These are phyloP conservation scores for Areca catechu DNA, from an alignment of 176 grass and related monocot genomes.

Conservation along the genomic window DNA sequence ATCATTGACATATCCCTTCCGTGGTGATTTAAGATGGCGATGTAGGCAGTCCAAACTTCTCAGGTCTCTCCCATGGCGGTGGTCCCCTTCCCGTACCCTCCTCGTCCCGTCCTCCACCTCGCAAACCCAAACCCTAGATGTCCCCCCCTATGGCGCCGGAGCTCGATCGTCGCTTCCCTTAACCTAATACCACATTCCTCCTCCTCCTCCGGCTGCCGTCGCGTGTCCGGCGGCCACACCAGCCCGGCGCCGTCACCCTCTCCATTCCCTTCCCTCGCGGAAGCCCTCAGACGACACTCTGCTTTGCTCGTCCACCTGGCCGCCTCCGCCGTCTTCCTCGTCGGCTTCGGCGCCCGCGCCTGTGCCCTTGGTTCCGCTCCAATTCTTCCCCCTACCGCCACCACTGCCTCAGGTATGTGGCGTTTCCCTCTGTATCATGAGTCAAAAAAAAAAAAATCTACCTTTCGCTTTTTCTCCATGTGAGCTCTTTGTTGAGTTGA, in stretches of 20 bases:
- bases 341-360: conserved; percentile 23
- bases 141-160: conserved; percentile 11
- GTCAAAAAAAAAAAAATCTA: not conserved
- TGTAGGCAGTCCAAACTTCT: no score
- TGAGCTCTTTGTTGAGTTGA: no score
- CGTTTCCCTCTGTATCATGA: no score
- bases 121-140: not conserved
- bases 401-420: not conserved
- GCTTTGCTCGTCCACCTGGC: conserved; percentile 44
- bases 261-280: conserved; percentile 5
- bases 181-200: not conserved
- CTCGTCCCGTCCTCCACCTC: not conserved
- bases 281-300: conserved; percentile 11
- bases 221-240: not conserved
- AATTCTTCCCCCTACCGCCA: conserved; percentile 5
- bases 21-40: no score
- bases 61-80: not conserved
- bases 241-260: not conserved
- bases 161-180: not conserved
- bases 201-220: not conserved
- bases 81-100: not conserved
- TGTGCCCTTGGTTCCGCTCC: conserved; percentile 9
- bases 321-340: conserved; percentile 32
- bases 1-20: no score
- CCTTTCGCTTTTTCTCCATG: no score